A percentile compares a stretch with the other conserved stretches of the same genome.
Evolutionary conservation across 352 stramenopile genomes (phyloP).

Genomic region (Globisporangium echinulatum): DNA sequence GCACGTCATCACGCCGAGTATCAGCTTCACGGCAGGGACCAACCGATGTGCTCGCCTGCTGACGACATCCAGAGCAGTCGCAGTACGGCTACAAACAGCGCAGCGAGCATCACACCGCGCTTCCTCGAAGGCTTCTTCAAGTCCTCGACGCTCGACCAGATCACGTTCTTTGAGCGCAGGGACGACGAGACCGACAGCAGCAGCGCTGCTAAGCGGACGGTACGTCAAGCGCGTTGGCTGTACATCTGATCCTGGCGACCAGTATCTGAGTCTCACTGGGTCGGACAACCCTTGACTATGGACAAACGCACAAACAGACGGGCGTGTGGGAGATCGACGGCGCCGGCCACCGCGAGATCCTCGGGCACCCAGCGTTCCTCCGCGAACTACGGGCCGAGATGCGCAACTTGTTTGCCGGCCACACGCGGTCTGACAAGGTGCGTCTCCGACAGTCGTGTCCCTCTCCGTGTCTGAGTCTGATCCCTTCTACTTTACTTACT

Average conservation of each 20-base stretch:
- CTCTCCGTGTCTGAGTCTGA: too few species aligned
- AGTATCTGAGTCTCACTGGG: background rate
- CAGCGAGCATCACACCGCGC: background rate
- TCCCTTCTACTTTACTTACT: too few species aligned
- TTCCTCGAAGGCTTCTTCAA: conserved; percentile 72
- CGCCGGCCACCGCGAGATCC: conserved; percentile 62
- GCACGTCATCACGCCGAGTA: conserved; percentile 59
- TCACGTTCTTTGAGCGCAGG: conserved; percentile 72
- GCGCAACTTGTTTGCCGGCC: conserved; percentile 56
- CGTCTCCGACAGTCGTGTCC: background rate
- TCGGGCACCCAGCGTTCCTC: conserved; percentile 63
- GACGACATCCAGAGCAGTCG: conserved; percentile 1
- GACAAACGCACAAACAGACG: conserved; percentile 24
- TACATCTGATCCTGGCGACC: background rate
- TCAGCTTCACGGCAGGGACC: conserved; percentile 27
- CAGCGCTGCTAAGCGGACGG: conserved; percentile 15
- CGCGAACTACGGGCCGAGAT: conserved; percentile 68
- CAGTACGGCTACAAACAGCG: conserved; percentile 9
- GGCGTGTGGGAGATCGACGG: conserved; percentile 80
- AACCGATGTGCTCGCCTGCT: conserved; percentile 31
- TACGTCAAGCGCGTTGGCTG: conserved; percentile 6
- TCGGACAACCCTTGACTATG: background rate
- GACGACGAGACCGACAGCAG: conserved; percentile 18
- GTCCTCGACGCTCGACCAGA: conserved; percentile 35
- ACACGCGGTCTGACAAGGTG: conserved; percentile 51